Evolutionary conservation across 2,329 filamentous ascomycete genomes (phyloP).

Genomic region (Alternaria burnsii): DNA sequence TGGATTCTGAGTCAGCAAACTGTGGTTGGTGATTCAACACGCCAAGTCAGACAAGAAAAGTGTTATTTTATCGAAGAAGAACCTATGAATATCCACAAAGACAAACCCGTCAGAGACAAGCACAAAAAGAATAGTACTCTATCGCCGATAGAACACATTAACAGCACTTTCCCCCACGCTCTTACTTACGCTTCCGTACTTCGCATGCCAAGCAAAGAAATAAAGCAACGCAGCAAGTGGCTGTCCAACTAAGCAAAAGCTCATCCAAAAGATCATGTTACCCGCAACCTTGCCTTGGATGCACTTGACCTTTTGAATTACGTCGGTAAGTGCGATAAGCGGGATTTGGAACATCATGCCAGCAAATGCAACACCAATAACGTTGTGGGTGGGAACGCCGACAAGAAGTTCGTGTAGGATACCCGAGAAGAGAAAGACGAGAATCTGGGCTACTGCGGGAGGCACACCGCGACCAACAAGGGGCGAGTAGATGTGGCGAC

Average conservation of each 20-base stretch:
- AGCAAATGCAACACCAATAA: constrained; percentile 89
- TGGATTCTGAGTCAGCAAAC: background rate
- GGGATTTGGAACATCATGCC: constrained; percentile 96
- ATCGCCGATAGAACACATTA: constrained; percentile 33
- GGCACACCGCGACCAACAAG: constrained; percentile 85
- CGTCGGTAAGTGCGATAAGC: constrained; percentile 80
- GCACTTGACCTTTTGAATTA: constrained; percentile 79
- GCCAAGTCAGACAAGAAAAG: background rate
- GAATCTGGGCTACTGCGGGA: constrained; percentile 72
- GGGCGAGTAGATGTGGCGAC: constrained; percentile 89
- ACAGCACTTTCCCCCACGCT: constrained; percentile 37
- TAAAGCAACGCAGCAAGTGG: constrained; percentile 91
- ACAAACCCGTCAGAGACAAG: background rate
- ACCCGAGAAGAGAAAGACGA: constrained; percentile 89
- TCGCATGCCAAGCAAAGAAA: constrained; percentile 98
- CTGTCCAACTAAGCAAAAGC: constrained; percentile 94
- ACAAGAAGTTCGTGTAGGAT: constrained; percentile 92
- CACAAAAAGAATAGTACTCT: background rate
- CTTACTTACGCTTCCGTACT: constrained; percentile 82
- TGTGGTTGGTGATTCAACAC: constrained; percentile 3
- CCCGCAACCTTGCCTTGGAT: constrained; percentile 81
- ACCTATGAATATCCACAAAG: background rate
- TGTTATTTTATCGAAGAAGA: background rate
- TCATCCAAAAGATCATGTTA: constrained; percentile 96
- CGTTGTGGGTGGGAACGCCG: constrained; percentile 91